phyloP scores from a whole-genome alignment of 345 rosid genomes.

The Citrus mangshanensis region DNA sequence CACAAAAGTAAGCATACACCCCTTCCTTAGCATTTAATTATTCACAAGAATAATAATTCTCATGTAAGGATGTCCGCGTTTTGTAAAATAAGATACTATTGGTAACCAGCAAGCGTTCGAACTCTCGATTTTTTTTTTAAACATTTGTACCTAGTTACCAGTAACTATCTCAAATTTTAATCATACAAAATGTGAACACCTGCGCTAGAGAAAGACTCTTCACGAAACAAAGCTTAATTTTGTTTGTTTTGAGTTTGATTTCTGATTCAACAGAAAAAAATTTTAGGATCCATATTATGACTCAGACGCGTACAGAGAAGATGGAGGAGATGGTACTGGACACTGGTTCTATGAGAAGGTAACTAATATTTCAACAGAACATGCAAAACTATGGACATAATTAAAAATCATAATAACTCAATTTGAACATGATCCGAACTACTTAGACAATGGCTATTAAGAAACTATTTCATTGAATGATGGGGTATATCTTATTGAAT shows the following conservation, averaged over 20 bases:
- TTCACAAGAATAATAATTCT: background rate
- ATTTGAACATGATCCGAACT: background rate
- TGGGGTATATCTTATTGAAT: background rate
- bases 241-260: background rate
- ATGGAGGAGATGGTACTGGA: constrained; percentile 95
- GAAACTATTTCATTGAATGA: background rate
- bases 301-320: constrained; percentile 73
- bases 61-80: background rate
- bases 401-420: background rate
- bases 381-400: background rate
- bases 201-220: no score
- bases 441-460: no score
- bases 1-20: constrained; percentile 52
- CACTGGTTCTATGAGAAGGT: constrained; percentile 90
- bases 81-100: no score
- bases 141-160: no score
- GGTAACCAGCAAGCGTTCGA: no score
- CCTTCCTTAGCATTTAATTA: background rate
- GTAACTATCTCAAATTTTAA: no score
- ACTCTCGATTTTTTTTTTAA: no score
- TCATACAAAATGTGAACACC: no score
- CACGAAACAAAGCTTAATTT: background rate
- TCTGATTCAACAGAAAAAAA: background rate
- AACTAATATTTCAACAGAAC: constrained; percentile 1
- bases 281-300: constrained; percentile 88